Evolutionary conservation across 2,329 filamentous ascomycete genomes (phyloP), one percentile per base, ranked within the genome.

Genomic region (Aspergillus ruber): DNA sequence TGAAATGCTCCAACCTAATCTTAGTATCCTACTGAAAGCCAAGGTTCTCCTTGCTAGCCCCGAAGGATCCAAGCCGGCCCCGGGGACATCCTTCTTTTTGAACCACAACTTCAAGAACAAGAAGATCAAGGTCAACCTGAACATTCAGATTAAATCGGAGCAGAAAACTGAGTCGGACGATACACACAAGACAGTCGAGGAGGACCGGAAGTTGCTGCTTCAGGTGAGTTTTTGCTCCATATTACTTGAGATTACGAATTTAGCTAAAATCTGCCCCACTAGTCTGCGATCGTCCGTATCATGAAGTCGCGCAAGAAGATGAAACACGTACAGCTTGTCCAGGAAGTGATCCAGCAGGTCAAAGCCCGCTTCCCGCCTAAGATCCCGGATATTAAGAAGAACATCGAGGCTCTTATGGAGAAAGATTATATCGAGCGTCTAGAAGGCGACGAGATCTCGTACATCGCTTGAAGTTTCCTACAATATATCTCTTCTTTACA

Each of bases 271-370:
- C 7, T 9, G 18, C 49, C 4, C 4, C 44, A 47, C 8, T 56
- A 98, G 91, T 97, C 93, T 53, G 90, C 91, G 20, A 97, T 98
- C 68, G 93, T 98, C 48, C 88, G 93, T 63, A 96, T 98, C 75
- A 98, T 98, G 93, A 98, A 98, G 77, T 94, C 91, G 3, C 86
- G 93, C 51, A 97, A 98, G 83, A 88, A 86, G 74, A 94, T 97
- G 88, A 97, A 96, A 81, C 91, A 98, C 73, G 84, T 85, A 52
- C 86, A 93, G 64, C 84, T 98, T 10, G 90, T 98, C 46, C 85
- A 88, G 64, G 93, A 98, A 73, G 94, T 90, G 20, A 97, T 98
- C 68, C 86, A 85, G 63, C 93, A 97, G 71, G 96, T 98, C 68
- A 88, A 87, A 67, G 84, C 83, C 38, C 88, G 93, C 36, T 98